Evolutionary conservation across 768 basidiomycete species (phyloP).

Genomic region (Coprinellus micaceus): DNA sequence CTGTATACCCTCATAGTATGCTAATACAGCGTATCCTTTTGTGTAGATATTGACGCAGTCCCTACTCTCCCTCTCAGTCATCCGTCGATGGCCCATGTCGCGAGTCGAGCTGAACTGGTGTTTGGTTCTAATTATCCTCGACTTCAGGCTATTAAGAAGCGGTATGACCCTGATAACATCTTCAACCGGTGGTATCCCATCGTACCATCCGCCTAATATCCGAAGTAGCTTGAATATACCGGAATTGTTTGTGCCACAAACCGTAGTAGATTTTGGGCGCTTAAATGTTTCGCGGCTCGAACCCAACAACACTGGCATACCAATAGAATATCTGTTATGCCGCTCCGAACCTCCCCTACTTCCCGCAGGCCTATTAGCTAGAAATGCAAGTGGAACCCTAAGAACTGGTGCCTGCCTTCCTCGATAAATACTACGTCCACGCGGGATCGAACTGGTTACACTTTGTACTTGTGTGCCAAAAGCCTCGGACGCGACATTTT

Average conservation of each 20-base stretch:
- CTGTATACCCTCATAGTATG: background rate
- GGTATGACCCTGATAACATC: conserved; percentile 40
- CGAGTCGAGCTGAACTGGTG: conserved; percentile 28
- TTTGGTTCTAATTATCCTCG: conserved; percentile 36
- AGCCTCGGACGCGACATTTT: conserved; percentile 4
- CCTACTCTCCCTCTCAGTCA: background rate
- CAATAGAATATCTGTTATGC: too few species aligned
- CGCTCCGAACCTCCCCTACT: too few species aligned
- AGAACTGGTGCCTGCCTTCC: too few species aligned
- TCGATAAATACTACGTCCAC: too few species aligned
- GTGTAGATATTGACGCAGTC: background rate
- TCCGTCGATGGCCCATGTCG: background rate
- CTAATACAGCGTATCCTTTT: background rate
- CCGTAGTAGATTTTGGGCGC: too few species aligned
- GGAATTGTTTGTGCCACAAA: too few species aligned
- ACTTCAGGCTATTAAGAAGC: conserved; percentile 38
- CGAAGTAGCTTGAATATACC: too few species aligned
- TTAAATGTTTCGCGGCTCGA: too few species aligned
- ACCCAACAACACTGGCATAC: too few species aligned
- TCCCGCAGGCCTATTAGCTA: too few species aligned
- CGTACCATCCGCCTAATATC: conserved; percentile 21
- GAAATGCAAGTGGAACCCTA: too few species aligned
- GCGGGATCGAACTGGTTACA: too few species aligned
- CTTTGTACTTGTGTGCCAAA: conserved; percentile 2
- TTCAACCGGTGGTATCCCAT: conserved; percentile 48